A percentile compares a stretch with the other conserved stretches of the same genome.
Evolutionary conservation across 805 yeast genomes (phyloP).

Genomic region (Zygosaccharomyces pseudorouxii): DNA sequence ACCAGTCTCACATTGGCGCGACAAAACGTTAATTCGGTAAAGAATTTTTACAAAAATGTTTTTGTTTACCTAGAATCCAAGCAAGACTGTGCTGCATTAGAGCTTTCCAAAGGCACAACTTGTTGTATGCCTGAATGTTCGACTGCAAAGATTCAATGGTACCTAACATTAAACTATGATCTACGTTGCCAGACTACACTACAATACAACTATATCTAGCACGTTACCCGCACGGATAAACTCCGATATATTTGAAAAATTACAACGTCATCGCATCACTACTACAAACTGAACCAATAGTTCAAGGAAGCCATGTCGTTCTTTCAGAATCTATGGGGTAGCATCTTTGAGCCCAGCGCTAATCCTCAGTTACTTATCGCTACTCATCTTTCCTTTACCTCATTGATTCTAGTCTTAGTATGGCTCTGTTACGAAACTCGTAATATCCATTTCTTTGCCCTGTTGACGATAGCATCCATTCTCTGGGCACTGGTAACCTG

Average conservation of each 20-base stretch:
- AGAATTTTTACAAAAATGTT: no score
- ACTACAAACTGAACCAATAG: background rate
- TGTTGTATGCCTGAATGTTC: no score
- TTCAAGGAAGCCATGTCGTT: constrained; percentile 19
- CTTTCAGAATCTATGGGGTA: constrained; percentile 70
- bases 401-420: constrained; percentile 50
- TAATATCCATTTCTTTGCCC: constrained; percentile 58
- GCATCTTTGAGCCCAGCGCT: constrained; percentile 89
- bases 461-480: constrained; percentile 52
- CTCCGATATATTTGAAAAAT: background rate
- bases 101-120: no score
- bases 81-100: background rate
- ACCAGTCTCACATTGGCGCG: background rate
- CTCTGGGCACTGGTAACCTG: constrained; percentile 82
- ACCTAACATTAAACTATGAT: no score
- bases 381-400: constrained; percentile 75
- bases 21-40: no score
- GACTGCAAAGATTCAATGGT: no score
- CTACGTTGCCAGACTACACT: background rate
- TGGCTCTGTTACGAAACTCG: constrained; percentile 58
- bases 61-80: background rate
- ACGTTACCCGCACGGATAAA: background rate
- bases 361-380: constrained; percentile 86
- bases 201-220: background rate
- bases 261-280: background rate